Evolutionary conservation across 2,329 filamentous ascomycete genomes (phyloP).

Genomic region (Ceratocystis variospora): DNA sequence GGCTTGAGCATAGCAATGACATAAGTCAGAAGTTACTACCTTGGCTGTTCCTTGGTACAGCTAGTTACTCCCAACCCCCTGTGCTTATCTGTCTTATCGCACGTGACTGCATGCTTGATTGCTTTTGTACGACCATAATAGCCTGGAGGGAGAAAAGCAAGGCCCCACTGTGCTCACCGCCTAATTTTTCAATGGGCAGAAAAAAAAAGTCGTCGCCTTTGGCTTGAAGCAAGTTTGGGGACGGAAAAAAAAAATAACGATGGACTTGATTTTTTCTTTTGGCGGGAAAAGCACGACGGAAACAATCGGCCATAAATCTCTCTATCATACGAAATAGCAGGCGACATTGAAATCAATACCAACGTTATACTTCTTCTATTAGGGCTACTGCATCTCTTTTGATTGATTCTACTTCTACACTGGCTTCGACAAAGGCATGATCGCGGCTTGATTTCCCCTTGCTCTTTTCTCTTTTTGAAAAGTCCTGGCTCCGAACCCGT

Average conservation of each 20-base stretch:
- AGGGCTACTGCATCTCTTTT: background rate
- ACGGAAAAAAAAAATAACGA: background rate
- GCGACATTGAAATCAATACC: background rate
- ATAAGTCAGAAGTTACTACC: background rate
- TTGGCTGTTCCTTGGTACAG: no score
- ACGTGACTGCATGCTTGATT: background rate
- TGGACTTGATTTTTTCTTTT: background rate
- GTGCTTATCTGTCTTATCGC: slow-evolving; percentile 3
- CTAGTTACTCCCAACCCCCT: background rate
- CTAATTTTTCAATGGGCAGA: slow-evolving; percentile 17
- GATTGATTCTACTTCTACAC: background rate
- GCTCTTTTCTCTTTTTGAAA: background rate
- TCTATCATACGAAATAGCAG: background rate
- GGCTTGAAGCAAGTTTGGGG: slow-evolving; percentile 3
- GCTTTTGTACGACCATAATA: background rate
- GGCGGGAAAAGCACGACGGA: background rate
- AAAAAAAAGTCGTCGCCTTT: slow-evolving; percentile 18
- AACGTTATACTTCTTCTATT: background rate
- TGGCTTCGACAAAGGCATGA: slow-evolving; percentile 4
- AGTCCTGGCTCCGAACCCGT: background rate
- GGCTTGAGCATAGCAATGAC: slow-evolving; percentile 4
- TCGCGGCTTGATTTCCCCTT: slow-evolving; percentile 2
- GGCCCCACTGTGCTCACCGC: slow-evolving; percentile 16
- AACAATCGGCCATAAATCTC: background rate
- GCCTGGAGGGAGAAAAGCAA: background rate